Percentiles rank a stretch among this genome's conserved stretches.
phyloP scores from a whole-genome alignment of 305 asterid genomes.

The Coffea humblotiana region DNA sequence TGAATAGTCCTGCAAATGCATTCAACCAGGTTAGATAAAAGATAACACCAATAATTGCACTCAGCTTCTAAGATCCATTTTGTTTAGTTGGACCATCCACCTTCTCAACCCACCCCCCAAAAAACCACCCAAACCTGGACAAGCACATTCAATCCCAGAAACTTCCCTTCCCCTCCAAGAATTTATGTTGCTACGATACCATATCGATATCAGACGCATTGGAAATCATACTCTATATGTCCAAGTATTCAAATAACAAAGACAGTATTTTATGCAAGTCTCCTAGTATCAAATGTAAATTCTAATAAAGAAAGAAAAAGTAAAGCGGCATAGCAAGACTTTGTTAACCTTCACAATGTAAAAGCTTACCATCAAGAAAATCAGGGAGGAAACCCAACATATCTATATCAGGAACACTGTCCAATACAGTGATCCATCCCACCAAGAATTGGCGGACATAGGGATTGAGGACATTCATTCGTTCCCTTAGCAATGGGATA shows the following conservation, averaged over 20 bases:
- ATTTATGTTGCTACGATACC: not conserved
- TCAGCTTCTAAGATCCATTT: not conserved
- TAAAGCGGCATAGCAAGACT: not conserved
- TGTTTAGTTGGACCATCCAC: not conserved
- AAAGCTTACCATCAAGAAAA: slow-evolving; percentile 91
- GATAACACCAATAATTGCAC: not conserved
- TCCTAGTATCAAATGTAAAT: not conserved
- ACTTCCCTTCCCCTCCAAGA: not conserved
- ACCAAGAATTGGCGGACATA: slow-evolving; percentile 98
- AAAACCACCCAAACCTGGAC: not conserved
- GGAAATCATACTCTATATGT: not conserved
- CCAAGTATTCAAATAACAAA: not conserved
- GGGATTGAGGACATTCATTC: slow-evolving; percentile 97
- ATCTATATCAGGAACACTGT: slow-evolving; percentile 99
- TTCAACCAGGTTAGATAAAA: slow-evolving; percentile 19
- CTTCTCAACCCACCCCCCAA: not conserved
- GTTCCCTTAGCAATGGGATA: slow-evolving; percentile 94
- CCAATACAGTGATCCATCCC: slow-evolving; percentile 99
- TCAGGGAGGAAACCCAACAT: slow-evolving; percentile 99
- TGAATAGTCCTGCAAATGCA: slow-evolving; percentile 78
- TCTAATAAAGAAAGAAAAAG: not conserved
- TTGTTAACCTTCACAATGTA: not conserved
- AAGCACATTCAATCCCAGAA: not conserved
- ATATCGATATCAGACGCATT: not conserved
- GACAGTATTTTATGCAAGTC: not conserved